Percentiles rank a stretch among this genome's conserved stretches.
phyloP scores from a whole-genome alignment of 2,329 filamentous ascomycete genomes.

The Elsinoe arachidis region DNA sequence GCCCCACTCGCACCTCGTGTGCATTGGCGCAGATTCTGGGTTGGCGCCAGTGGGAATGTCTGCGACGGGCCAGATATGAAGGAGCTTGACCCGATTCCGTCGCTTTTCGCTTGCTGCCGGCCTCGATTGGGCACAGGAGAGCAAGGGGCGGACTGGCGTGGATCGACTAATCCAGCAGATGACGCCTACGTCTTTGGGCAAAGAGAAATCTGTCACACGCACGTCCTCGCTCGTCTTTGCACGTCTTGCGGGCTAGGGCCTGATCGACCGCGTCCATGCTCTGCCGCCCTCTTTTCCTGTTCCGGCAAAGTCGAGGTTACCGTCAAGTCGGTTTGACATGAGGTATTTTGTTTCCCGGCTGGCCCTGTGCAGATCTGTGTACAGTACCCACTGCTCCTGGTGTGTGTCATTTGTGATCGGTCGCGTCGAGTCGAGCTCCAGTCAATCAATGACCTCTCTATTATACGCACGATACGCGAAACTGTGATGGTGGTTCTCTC shows the following conservation, averaged over 20 bases:
- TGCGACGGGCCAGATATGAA: not conserved
- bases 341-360: not conserved
- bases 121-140: slow-evolving; percentile 3
- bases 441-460: not conserved
- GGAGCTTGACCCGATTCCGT: not conserved
- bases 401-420: no score
- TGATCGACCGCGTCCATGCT: not conserved
- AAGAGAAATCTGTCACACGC: not conserved
- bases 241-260: no score
- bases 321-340: slow-evolving; percentile 5
- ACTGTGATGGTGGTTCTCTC: no score
- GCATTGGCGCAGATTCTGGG: slow-evolving; percentile 8
- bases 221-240: not conserved
- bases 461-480: not conserved
- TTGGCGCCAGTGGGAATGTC: not conserved
- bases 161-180: slow-evolving; percentile 1
- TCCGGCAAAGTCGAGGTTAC: not conserved
- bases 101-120: slow-evolving; percentile 2
- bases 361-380: slow-evolving; percentile 7
- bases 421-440: not conserved
- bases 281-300: slow-evolving; percentile 5
- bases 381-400: not conserved
- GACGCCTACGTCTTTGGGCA: not conserved
- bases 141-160: not conserved
- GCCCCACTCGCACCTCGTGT: not conserved